Evolutionary conservation across 2,329 filamentous ascomycete genomes (phyloP).

Genomic region (Botrytis cinerea): DNA sequence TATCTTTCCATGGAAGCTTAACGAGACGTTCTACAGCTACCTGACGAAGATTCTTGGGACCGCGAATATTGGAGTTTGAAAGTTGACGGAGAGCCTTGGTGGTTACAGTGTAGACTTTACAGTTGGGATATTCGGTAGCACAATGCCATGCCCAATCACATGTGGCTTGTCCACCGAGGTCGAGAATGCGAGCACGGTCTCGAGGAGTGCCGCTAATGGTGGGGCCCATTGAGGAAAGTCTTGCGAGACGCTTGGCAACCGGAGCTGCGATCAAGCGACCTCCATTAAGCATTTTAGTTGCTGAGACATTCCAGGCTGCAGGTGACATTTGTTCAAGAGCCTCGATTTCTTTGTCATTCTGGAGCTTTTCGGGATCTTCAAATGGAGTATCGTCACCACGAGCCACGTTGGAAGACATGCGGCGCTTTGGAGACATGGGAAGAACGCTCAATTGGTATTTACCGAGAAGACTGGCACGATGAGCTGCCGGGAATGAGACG

Average conservation of each 20-base stretch:
- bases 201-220: slow-evolving; percentile 48
- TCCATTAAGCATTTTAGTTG: slow-evolving; percentile 61
- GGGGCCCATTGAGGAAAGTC: slow-evolving; percentile 53
- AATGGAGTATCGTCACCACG: slow-evolving; percentile 67
- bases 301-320: slow-evolving; percentile 62
- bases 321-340: slow-evolving; percentile 71
- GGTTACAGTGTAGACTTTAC: slow-evolving; percentile 85
- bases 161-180: slow-evolving; percentile 80
- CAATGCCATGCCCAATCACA: slow-evolving; percentile 98
- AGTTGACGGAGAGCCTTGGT: slow-evolving; percentile 70
- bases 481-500: slow-evolving; percentile 68
- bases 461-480: slow-evolving; percentile 80
- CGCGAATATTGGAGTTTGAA: slow-evolving; percentile 74
- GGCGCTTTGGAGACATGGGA: slow-evolving; percentile 69
- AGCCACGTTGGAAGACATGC: slow-evolving; percentile 70
- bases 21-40: slow-evolving; percentile 76
- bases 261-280: slow-evolving; percentile 66
- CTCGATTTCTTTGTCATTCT: slow-evolving; percentile 76
- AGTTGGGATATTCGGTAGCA: slow-evolving; percentile 79
- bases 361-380: slow-evolving; percentile 63
- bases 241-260: slow-evolving; percentile 61
- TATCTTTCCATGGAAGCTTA: slow-evolving; percentile 79
- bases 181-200: slow-evolving; percentile 70
- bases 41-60: slow-evolving; percentile 84
- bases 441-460: slow-evolving; percentile 77